Base-by-base conservation (phyloP, 345 rosid genomes). In the Syzygium oleosum region DNA sequence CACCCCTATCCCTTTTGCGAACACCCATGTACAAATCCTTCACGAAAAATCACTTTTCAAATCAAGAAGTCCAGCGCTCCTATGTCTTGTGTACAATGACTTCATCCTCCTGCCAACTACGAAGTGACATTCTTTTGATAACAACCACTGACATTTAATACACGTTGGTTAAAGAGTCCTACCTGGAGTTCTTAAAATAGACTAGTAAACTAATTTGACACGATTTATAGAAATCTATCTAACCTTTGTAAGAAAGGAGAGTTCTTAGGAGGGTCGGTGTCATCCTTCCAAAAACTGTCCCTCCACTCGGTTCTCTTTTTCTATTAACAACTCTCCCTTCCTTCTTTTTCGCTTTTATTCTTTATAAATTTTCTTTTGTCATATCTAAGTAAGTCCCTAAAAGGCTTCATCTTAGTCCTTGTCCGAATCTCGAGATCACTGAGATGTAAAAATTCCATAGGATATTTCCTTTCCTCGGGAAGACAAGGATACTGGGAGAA, bases 11-110 rank as follows among this genome's bases (percentile, higher is more conserved):
- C 83, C 83, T 91, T 88, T 88, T 15, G 87, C 46, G 51, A 88
- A 5, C 5, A 90, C 61, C 4, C 16, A 51, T 54, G 90, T 58
- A 0, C 84, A 87, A 3, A 12, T 25, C 5, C 78, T 21, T 38
- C 85, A 89, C 87, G 90, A 51, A 61, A 85, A 41, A 84, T 84
- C 11, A 52, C 63, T 52, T 86, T 86, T 12, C 88, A 5, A 23
- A 84, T 31, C 91, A 89, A 91, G n/a, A 88, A 79, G 53, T n/a
- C 91, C 90, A 9, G 88, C 89, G 10, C 89, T 16, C 54, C 93
- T 80, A 52, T 91, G 87, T 58, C 92, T 68, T 7, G 63, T 85
- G 5, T 87, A 90, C 34, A 91, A 90, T 2, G 90, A 41, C 87
- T 52, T 88, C 14, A 5, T 87, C 88, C 53, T 78, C 87, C 93